Evolutionary conservation across 768 basidiomycete genomes (phyloP).

Genomic region (Mrakia hoshinonis): DNA sequence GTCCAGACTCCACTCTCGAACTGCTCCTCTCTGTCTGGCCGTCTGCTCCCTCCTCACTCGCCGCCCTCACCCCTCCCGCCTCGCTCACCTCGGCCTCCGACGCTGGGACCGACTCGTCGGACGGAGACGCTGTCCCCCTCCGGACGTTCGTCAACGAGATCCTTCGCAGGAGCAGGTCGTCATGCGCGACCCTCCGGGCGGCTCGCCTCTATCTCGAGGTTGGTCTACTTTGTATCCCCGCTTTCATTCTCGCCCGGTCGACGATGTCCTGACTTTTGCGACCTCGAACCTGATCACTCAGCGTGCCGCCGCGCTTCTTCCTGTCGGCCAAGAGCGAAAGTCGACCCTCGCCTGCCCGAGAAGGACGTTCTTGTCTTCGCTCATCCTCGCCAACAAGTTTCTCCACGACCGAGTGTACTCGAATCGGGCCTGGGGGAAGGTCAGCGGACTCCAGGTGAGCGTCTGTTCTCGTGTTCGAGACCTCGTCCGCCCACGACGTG

Average conservation of each 20-base stretch:
- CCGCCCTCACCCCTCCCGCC: neutral
- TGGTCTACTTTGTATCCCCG: slow-evolving; percentile 26
- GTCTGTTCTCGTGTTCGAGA: neutral
- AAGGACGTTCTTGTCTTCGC: slow-evolving; percentile 73
- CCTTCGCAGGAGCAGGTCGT: slow-evolving; percentile 73
- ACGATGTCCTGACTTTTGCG: neutral
- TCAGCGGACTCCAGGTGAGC: slow-evolving; percentile 63
- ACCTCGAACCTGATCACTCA: too few species aligned
- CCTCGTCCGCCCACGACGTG: neutral
- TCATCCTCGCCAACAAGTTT: slow-evolving; percentile 86
- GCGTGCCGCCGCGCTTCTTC: slow-evolving; percentile 18
- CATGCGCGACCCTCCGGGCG: slow-evolving; percentile 72
- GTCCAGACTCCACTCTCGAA: slow-evolving; percentile 25
- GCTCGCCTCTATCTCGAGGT: slow-evolving; percentile 43
- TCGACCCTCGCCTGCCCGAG: slow-evolving; percentile 64
- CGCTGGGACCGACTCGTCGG: neutral
- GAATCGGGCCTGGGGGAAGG: slow-evolving; percentile 87
- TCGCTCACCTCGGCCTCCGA: slow-evolving; percentile 1
- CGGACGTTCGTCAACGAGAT: slow-evolving; percentile 81
- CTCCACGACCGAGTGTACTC: slow-evolving; percentile 89
- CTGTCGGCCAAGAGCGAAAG: neutral
- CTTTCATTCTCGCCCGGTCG: neutral
- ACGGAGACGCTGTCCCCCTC: slow-evolving; percentile 44
- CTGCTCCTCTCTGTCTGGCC: slow-evolving; percentile 26
- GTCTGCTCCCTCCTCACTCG: neutral